Evolutionary conservation across 805 yeast genomes (phyloP).

Genomic region (Cyberlindnera euphorbiae): DNA sequence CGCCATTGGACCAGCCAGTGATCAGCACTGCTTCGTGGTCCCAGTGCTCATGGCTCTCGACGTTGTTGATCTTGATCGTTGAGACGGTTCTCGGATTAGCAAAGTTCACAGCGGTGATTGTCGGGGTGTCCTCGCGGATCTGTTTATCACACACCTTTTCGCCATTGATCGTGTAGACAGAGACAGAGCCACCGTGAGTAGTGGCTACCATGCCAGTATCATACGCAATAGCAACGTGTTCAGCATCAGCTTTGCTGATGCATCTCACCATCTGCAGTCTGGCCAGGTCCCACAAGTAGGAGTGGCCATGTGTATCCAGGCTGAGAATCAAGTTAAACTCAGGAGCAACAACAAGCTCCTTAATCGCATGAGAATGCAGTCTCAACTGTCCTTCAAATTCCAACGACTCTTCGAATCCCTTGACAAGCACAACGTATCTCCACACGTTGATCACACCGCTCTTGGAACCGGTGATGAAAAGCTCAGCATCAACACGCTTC

Average conservation of each 20-base stretch:
- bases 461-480: constrained; percentile 35
- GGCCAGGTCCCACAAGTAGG: constrained; percentile 62
- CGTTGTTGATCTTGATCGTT: constrained; percentile 21
- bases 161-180: constrained; percentile 52
- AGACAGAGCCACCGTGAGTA: constrained; percentile 24
- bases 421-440: constrained; percentile 27
- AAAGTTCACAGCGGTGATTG: constrained; percentile 27
- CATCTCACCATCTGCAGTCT: constrained; percentile 48
- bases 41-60: constrained; percentile 36
- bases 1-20: constrained; percentile 33
- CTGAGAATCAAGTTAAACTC: constrained; percentile 53
- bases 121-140: constrained; percentile 8
- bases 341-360: constrained; percentile 42
- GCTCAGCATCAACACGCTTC: constrained; percentile 22
- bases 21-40: constrained; percentile 31
- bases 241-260: constrained; percentile 22
- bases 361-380: constrained; percentile 51
- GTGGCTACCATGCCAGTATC: constrained; percentile 51
- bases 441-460: constrained; percentile 62
- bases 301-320: constrained; percentile 49
- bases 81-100: constrained; percentile 25
- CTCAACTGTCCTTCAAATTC: constrained; percentile 43
- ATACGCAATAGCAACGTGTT: constrained; percentile 42
- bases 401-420: constrained; percentile 25
- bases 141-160: constrained; percentile 31